Conservation (phyloP, 2,329 filamentous ascomycete species). For the Pestalotiopsis sp. region DNA sequence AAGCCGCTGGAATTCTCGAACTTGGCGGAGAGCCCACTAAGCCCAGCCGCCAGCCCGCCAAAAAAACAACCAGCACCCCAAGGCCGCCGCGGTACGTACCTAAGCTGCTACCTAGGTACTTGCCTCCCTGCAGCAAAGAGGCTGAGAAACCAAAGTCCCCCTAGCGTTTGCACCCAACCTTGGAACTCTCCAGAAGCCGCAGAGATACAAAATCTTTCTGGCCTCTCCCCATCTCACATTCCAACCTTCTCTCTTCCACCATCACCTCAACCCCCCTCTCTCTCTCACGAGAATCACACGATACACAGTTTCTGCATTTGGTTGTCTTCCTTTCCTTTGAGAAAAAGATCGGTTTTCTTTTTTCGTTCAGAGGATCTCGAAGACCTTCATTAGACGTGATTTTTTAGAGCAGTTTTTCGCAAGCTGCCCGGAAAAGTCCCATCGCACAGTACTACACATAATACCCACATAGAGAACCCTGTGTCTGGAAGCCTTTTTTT, state of each 20-base stretch:
- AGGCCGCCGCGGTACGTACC: not conserved
- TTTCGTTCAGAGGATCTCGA: conserved; percentile 41
- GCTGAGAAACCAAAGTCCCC: not conserved
- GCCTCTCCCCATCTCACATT: conserved; percentile 25
- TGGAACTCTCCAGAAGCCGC: not conserved
- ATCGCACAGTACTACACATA: conserved; percentile 1
- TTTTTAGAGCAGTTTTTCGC: conserved; percentile 12
- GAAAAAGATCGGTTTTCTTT: conserved; percentile 43
- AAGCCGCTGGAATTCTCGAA: not conserved
- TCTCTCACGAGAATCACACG: conserved; percentile 33
- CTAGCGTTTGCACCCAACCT: not conserved
- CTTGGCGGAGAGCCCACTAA: not conserved
- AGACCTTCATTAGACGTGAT: conserved; percentile 30
- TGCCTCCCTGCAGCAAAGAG: not conserved
- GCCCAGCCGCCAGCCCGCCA: not conserved
- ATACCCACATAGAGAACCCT: conserved; percentile 9
- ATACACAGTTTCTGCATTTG: conserved; percentile 33
- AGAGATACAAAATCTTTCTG: conserved; percentile 23
- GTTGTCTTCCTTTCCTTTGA: conserved; percentile 45
- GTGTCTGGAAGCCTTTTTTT: conserved; percentile 8
- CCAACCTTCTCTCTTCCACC: conserved; percentile 29
- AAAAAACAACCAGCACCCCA: not conserved
- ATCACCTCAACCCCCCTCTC: conserved; percentile 24
- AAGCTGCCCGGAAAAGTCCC: conserved; percentile 12
- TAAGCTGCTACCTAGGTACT: not conserved